These are phyloP conservation scores for Pyrus pyrifolia DNA, from an alignment of 306 rosid genomes.

Conservation along the genomic window DNA sequence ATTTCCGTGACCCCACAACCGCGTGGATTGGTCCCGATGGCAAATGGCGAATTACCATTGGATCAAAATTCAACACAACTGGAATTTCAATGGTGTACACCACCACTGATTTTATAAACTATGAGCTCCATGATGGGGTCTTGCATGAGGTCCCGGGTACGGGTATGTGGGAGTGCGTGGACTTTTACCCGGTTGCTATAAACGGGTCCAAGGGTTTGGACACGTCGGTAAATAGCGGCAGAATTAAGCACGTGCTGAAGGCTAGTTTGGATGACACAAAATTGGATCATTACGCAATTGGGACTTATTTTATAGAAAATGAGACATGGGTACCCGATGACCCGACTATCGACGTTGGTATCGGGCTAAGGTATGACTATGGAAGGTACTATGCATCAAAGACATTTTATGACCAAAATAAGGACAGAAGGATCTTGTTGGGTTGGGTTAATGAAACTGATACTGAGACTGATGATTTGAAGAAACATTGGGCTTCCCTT, in stretches of 20 bases:
- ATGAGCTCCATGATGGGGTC: slow-evolving; percentile 14
- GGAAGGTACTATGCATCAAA: slow-evolving; percentile 87
- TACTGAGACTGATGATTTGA: slow-evolving; percentile 42
- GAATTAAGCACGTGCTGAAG: slow-evolving; percentile 64
- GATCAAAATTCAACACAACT: slow-evolving; percentile 39
- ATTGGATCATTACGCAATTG: slow-evolving; percentile 59
- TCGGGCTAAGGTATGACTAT: slow-evolving; percentile 60
- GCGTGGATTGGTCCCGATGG: slow-evolving; percentile 61
- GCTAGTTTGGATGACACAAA: slow-evolving; percentile 69
- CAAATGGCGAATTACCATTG: slow-evolving; percentile 55
- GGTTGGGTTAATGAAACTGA: slow-evolving; percentile 89
- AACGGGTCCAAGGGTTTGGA: slow-evolving; percentile 60
- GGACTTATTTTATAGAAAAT: slow-evolving; percentile 45
- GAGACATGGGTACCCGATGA: slow-evolving; percentile 85
- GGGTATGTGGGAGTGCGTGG: slow-evolving; percentile 97
- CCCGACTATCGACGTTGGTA: slow-evolving; percentile 78
- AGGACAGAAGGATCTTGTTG: slow-evolving; percentile 56
- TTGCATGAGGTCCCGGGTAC: slow-evolving; percentile 70
- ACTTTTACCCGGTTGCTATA: slow-evolving; percentile 57
- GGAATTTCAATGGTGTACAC: slow-evolving; percentile 52
- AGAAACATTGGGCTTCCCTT: slow-evolving; percentile 80
- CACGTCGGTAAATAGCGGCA: slow-evolving; percentile 41
- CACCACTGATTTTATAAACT: slow-evolving; percentile 44
- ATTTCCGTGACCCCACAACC: slow-evolving; percentile 78
- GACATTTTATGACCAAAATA: slow-evolving; percentile 62